phyloP scores from a whole-genome alignment of 768 basidiomycete species.

The Tricholomella constricta region DNA sequence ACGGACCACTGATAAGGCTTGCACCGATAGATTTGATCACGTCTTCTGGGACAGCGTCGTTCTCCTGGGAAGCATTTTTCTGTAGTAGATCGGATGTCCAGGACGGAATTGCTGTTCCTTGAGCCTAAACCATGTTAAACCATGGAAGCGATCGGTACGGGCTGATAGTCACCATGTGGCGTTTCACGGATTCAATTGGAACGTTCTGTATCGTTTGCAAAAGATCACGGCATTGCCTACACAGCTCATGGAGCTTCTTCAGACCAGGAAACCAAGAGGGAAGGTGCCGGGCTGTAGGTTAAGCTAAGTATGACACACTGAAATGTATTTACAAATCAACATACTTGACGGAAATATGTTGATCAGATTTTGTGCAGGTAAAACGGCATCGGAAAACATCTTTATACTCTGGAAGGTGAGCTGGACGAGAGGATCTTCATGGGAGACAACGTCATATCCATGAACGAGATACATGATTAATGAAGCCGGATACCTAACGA shows the following conservation, averaged over 20 bases:
- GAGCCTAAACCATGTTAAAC: not conserved
- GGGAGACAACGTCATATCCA: slow-evolving; percentile 6
- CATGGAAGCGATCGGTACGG: not conserved
- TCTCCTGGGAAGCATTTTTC: slow-evolving; percentile 2
- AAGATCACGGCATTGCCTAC: not conserved
- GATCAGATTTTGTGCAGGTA: slow-evolving; percentile 9
- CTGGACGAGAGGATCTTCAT: slow-evolving; percentile 7
- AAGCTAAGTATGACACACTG: not conserved
- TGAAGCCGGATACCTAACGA: slow-evolving; percentile 10
- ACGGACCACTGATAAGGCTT: not conserved
- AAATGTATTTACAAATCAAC: not conserved
- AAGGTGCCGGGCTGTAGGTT: slow-evolving; percentile 7
- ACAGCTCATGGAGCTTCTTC: slow-evolving; percentile 3
- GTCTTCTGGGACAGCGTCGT: slow-evolving; percentile 4
- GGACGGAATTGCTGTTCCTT: slow-evolving; percentile 5
- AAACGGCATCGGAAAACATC: slow-evolving; percentile 9
- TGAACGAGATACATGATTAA: slow-evolving; percentile 11
- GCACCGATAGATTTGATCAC: slow-evolving; percentile 7
- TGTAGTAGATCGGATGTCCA: slow-evolving; percentile 9
- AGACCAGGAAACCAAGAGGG: slow-evolving; percentile 4
- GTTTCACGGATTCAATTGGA: slow-evolving; percentile 5
- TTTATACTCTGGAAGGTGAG: slow-evolving; percentile 10
- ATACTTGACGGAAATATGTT: slow-evolving; percentile 4
- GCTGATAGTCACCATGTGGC: not conserved
- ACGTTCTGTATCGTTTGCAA: not conserved